Base-by-base conservation (phyloP, 257 asterid genomes). In the Phtheirospermum japonicum region DNA sequence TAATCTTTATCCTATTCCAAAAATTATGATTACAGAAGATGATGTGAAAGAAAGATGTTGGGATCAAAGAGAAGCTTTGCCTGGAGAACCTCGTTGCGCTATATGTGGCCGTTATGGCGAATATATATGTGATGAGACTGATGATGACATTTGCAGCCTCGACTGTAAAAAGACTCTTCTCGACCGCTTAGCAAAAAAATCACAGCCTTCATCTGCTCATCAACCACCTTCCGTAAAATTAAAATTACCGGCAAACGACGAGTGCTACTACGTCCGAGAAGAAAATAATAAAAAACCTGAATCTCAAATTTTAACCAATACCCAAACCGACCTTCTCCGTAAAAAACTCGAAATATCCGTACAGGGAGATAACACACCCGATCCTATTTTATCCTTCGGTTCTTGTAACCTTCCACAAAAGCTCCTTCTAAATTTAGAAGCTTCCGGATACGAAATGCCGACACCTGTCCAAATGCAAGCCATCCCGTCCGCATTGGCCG, bases 381-480 rank as follows among this genome's bases (percentile, higher is more conserved):
- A 81, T 58, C 90, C 92, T 9, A 60, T 83, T 28, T 68, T 88
- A 71, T 82, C 98, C n/a, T 92, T 86, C 66, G 63, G 83, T 72
- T 81, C 95, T 19, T 84, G 91, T 61, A 65, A 73, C 73, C 85
- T 92, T 69, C 89, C 95, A 57, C 80, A 69, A 71, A 88, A 79
- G 83, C 93, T 92, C 57, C 75, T 88, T 61, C 80, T 66, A 6
- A 91, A 91, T 77, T 73, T 88, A 65, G 98, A 88, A 78, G 75
- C 76, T 20, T 77, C 79, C 9, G 98, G 98, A 43, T 91, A 84
- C 71, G 96, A 88, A 74, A 84, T 91, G 75, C 96, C 94, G 16
- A 88, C 96, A 18, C 95, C 96, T 28, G 97, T 86, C 30, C 98
- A 92, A 76, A 88, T 86, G 98, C 98, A 92, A 77, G 97, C 93